A percentile compares a stretch with the other conserved stretches of the same genome.
phyloP scores from a whole-genome alignment of 768 basidiomycete species.

The Clathrus columnatus region DNA sequence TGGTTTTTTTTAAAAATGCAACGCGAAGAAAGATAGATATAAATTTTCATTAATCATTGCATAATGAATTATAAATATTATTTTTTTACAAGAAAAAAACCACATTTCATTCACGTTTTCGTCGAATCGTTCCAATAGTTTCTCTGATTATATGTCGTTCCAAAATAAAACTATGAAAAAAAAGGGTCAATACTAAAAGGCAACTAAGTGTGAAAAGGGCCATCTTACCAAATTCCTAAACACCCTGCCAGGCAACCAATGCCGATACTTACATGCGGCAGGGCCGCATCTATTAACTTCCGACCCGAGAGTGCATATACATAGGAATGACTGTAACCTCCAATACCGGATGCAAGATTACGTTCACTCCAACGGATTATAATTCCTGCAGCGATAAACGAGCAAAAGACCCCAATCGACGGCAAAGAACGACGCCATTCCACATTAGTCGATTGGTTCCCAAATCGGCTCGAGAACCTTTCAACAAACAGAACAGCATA shows the following conservation, averaged over 20 bases:
- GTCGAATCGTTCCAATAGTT: neutral
- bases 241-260: slow-evolving; percentile 5
- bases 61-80: too few species aligned
- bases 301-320: neutral
- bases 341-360: neutral
- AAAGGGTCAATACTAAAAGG: neutral
- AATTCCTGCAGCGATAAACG: slow-evolving; percentile 2
- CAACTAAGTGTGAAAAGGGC: neutral
- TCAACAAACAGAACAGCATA: slow-evolving; percentile 48
- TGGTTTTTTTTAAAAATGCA: too few species aligned
- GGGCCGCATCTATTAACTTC: neutral
- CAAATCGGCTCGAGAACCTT: slow-evolving; percentile 35
- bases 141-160: slow-evolving; percentile 2
- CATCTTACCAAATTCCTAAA: slow-evolving; percentile 4
- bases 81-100: too few species aligned
- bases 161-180: slow-evolving; percentile 2
- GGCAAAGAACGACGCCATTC: slow-evolving; percentile 17
- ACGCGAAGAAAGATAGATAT: too few species aligned
- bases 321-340: neutral
- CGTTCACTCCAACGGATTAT: slow-evolving; percentile 5
- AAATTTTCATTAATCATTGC: too few species aligned
- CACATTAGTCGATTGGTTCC: neutral
- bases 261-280: slow-evolving; percentile 4
- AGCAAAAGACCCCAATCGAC: neutral
- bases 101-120: too few species aligned